These are phyloP conservation scores for Fusarium hainanense DNA, from an alignment of 2,329 filamentous ascomycete species.

Conservation along the genomic window DNA sequence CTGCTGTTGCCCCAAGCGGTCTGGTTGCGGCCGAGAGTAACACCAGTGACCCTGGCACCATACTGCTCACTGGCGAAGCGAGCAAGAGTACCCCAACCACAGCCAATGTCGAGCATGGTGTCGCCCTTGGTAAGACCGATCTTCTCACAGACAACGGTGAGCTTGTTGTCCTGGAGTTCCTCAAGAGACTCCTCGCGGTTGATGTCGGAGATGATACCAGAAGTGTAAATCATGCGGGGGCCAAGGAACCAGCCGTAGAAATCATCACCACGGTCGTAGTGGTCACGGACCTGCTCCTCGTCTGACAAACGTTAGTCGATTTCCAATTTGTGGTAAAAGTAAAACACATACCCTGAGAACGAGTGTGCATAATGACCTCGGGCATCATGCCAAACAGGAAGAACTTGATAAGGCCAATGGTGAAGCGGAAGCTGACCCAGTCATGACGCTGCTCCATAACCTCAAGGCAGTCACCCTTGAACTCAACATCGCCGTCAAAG, in stretches of 20 bases:
- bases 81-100: conserved; percentile 96
- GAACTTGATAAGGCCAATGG: conserved; percentile 83
- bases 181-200: conserved; percentile 90
- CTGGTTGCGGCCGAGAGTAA: conserved; percentile 96
- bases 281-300: conserved; percentile 96
- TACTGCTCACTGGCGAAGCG: conserved; percentile 95
- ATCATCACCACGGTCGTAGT: conserved; percentile 98
- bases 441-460: conserved; percentile 94
- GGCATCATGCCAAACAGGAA: conserved; percentile 89
- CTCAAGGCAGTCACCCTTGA: conserved; percentile 93
- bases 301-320: conserved; percentile 54
- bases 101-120: conserved; percentile 91
- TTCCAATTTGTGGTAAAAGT: background rate
- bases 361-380: conserved; percentile 91
- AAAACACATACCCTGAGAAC: conserved; percentile 72
- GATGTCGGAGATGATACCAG: conserved; percentile 90
- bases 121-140: conserved; percentile 86
- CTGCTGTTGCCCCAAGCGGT: conserved; percentile 96
- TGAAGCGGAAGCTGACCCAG: conserved; percentile 96
- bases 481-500: conserved; percentile 92
- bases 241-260: conserved; percentile 99
- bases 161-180: conserved; percentile 97
- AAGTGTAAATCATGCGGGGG: conserved; percentile 98
- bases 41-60: conserved; percentile 84
- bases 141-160: conserved; percentile 95